phyloP scores from a whole-genome alignment of 73 alveolate genomes.

The Tetrahymena borealis region DNA sequence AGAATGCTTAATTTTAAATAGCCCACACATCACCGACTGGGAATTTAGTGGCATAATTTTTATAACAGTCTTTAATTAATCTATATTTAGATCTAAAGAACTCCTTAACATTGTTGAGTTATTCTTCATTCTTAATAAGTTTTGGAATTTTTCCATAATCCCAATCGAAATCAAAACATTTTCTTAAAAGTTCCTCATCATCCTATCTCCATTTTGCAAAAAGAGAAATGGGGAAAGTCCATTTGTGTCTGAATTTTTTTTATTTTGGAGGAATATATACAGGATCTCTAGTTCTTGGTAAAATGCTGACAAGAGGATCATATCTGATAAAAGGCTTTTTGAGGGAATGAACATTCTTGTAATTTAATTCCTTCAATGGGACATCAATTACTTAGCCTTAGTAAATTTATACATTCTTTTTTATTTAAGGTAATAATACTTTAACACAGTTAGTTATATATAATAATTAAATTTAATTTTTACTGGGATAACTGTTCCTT shows the following conservation, averaged over 20 bases:
- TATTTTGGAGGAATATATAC: slow-evolving; percentile 28
- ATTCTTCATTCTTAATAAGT: slow-evolving; percentile 40
- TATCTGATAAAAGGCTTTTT: background rate
- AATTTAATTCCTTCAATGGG: background rate
- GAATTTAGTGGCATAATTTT: slow-evolving; percentile 29
- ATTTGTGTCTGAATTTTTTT: slow-evolving; percentile 24
- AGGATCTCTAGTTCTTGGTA: slow-evolving; percentile 43
- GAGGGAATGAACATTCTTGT: background rate
- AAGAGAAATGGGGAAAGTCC: slow-evolving; percentile 43
- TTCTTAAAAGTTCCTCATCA: slow-evolving; percentile 39
- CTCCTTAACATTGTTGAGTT: slow-evolving; percentile 33
- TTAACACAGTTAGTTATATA: background rate
- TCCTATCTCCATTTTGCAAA: slow-evolving; percentile 46
- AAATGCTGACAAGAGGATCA: slow-evolving; percentile 9
- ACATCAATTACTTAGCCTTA: background rate
- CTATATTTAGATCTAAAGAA: slow-evolving; percentile 26
- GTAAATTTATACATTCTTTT: background rate
- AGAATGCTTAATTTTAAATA: slow-evolving; percentile 28
- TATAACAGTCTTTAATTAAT: slow-evolving; percentile 47
- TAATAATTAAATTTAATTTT: background rate
- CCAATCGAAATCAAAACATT: slow-evolving; percentile 50
- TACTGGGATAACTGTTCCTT: background rate
- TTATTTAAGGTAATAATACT: background rate
- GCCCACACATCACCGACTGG: slow-evolving; percentile 51
- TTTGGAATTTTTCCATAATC: slow-evolving; percentile 37